phyloP scores from a whole-genome alignment of 257 asterid species.

The Plantago elongata region DNA sequence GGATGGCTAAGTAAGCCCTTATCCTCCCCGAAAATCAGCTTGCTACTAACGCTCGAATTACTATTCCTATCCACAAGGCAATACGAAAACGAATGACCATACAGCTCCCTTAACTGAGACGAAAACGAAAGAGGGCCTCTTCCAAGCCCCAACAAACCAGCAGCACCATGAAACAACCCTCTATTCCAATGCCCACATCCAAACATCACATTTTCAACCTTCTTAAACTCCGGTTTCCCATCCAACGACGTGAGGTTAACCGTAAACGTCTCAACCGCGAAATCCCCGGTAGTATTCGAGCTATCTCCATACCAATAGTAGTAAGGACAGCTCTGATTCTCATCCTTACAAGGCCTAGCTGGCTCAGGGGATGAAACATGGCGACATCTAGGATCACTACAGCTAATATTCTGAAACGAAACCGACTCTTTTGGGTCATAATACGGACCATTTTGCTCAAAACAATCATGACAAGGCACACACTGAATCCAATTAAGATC shows the following conservation, averaged over 20 bases:
- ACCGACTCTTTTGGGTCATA: constrained; percentile 56
- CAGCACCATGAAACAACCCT: constrained; percentile 92
- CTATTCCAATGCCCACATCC: constrained; percentile 98
- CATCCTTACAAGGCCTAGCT: constrained; percentile 41
- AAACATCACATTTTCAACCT: constrained; percentile 80
- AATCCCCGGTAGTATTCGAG: constrained; percentile 87
- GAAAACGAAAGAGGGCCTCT: constrained; percentile 78
- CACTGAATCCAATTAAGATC: constrained; percentile 96
- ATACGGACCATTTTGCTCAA: constrained; percentile 69
- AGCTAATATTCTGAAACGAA: constrained; percentile 51
- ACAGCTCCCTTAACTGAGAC: constrained; percentile 65
- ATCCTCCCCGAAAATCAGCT: constrained; percentile 82
- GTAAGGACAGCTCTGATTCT: constrained; percentile 64
- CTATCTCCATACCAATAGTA: constrained; percentile 96
- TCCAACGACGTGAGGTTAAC: constrained; percentile 54
- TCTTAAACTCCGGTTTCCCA: constrained; percentile 45
- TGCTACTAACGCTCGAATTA: constrained; percentile 70
- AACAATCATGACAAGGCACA: constrained; percentile 81
- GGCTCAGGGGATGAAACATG: constrained; percentile 81
- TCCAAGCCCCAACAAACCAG: constrained; percentile 80
- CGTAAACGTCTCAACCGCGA: constrained; percentile 71
- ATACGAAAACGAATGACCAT: constrained; percentile 77
- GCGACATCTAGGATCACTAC: constrained; percentile 63
- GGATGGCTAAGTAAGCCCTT: constrained; percentile 42
- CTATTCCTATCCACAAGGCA: constrained; percentile 83